A percentile compares a stretch with the other conserved stretches of the same genome.
These are phyloP conservation scores for Diaporthe caulivora DNA, from an alignment of 2,329 filamentous ascomycete genomes.

Conservation along the genomic window DNA sequence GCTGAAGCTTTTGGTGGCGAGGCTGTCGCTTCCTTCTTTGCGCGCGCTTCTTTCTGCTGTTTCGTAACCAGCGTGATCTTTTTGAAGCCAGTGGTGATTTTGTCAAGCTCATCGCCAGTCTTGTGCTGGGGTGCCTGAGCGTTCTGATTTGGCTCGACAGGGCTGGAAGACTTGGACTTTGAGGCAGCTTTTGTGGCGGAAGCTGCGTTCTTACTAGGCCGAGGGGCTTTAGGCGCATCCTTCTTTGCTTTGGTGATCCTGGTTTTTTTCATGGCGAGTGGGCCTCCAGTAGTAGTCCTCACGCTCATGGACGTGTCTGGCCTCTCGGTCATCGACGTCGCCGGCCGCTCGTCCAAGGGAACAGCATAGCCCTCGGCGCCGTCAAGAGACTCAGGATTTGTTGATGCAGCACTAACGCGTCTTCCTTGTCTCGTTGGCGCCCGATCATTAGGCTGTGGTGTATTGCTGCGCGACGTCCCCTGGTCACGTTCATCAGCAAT, in stretches of 20 bases:
- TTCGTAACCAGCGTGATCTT: slow-evolving; percentile 72
- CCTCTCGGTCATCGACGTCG: slow-evolving; percentile 56
- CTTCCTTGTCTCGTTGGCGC: slow-evolving; percentile 53
- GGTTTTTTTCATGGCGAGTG: slow-evolving; percentile 70
- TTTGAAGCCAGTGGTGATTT: slow-evolving; percentile 69
- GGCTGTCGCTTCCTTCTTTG: slow-evolving; percentile 42
- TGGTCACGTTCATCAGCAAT: slow-evolving; percentile 41
- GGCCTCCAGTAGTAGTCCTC: slow-evolving; percentile 49
- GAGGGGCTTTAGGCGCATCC: slow-evolving; percentile 47
- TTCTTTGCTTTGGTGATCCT: slow-evolving; percentile 62
- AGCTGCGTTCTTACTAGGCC: slow-evolving; percentile 30
- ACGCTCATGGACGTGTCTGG: slow-evolving; percentile 58
- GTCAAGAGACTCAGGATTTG: slow-evolving; percentile 48
- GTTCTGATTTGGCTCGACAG: background rate
- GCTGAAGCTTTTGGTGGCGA: slow-evolving; percentile 33
- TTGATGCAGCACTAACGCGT: slow-evolving; percentile 64
- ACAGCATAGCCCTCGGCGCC: slow-evolving; percentile 38
- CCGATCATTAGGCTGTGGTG: slow-evolving; percentile 46
- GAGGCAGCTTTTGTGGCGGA: slow-evolving; percentile 36
- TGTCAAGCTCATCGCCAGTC: slow-evolving; percentile 61
- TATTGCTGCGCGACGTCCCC: slow-evolving; percentile 51
- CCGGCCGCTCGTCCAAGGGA: slow-evolving; percentile 48
- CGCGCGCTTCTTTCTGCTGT: slow-evolving; percentile 67
- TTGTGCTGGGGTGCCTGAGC: slow-evolving; percentile 31
- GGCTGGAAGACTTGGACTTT: slow-evolving; percentile 31